Base-by-base conservation (phyloP, 306 rosid genomes). In the Calophaca sinica region DNA sequence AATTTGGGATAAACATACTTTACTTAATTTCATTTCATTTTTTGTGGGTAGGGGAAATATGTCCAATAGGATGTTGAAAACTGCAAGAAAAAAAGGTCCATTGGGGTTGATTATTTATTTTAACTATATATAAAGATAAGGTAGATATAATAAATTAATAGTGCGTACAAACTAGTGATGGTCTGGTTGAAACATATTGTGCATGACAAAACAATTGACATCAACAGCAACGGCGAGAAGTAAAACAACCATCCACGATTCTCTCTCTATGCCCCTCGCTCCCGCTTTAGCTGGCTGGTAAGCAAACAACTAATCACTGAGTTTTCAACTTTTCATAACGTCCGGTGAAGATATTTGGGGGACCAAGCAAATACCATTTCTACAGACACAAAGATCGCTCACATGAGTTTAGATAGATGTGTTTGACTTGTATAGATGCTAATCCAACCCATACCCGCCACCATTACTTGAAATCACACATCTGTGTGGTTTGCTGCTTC, bases 401-500 rank as follows among this genome's bases (percentile, higher is more conserved):
- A 31, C 3, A 11, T 44, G 38, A 71, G 11, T 14, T 51, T 60
- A 9, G 10, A 31, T 57, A 12, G 32, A 53, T 55, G 20, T 35
- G 50, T 26, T 52, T 20, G 62, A 75, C 57, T 55, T 26, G 41
- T 68, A 72, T 59, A 46, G 52, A 68, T 15, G 59, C 31, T 59
- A 48, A 6, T 63, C n/a, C 15, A 44, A 14, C 6, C 51, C 77
- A 29, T 11, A 20, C 26, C 26, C 26, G 26, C 26, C 26, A 2
- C 9, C 50, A 48, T 12, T 5, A 48, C 62, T 20, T 62, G 7
- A 63, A 33, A 63, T 64, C 58, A 54, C 73, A 65, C 20, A 41
- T 12, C 1, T 68, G 72, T 15, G 80, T 75, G 87, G 81, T 9
- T 36, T 62, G 50, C 15, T 64, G 77, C 62, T 65, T 9, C 54